phyloP scores from a whole-genome alignment of 1,139 yeast species.

The Lodderomyces margitis region DNA sequence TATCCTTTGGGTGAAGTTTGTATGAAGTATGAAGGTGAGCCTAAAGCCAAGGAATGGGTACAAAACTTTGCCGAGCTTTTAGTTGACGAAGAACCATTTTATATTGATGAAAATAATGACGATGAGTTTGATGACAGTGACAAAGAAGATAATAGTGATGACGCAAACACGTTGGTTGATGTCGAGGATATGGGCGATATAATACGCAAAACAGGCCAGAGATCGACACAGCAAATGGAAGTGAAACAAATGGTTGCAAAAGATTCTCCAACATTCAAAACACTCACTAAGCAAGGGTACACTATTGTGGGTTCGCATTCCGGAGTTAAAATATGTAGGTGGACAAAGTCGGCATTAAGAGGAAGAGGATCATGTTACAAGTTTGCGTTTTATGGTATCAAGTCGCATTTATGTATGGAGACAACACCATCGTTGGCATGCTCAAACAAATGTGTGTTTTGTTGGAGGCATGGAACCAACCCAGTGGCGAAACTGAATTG shows the following conservation, averaged over 20 bases:
- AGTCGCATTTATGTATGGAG: conserved; percentile 92
- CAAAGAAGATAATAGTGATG: conserved; percentile 36
- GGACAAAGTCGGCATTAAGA: conserved; percentile 93
- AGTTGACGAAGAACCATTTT: conserved; percentile 64
- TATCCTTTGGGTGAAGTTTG: conserved; percentile 87
- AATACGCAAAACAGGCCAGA: conserved; percentile 35
- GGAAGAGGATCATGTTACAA: conserved; percentile 95
- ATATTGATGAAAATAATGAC: conserved; percentile 38
- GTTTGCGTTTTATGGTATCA: conserved; percentile 87
- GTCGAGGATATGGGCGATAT: conserved; percentile 83
- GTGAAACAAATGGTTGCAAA: conserved; percentile 86
- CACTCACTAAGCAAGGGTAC: conserved; percentile 90
- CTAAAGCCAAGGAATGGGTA: conserved; percentile 65
- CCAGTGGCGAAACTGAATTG: conserved; percentile 91
- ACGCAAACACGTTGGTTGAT: conserved; percentile 58
- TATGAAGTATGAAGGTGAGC: conserved; percentile 68
- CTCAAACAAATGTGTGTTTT: conserved; percentile 91
- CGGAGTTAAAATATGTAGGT: conserved; percentile 91
- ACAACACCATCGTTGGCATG: conserved; percentile 93
- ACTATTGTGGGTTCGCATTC: conserved; percentile 93
- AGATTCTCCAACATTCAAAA: conserved; percentile 84
- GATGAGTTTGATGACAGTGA: conserved; percentile 40
- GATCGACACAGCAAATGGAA: conserved; percentile 31
- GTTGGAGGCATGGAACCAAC: conserved; percentile 97
- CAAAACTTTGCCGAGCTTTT: conserved; percentile 57